A percentile compares a stretch with the other conserved stretches of the same genome.
Conservation (phyloP, 2,329 filamentous ascomycete genomes). For the Fusarium newnesense region DNA sequence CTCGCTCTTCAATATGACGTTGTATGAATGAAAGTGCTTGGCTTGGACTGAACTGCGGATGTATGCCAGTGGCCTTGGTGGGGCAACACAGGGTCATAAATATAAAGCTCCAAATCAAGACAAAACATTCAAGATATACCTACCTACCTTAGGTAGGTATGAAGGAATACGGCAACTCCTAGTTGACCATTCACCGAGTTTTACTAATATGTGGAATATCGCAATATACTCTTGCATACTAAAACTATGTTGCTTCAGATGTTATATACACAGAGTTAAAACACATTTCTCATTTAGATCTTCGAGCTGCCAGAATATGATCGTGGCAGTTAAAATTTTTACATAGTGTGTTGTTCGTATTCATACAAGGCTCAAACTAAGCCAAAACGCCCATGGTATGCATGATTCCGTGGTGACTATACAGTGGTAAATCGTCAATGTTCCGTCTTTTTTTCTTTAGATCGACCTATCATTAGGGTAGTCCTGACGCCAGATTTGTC, state of each 20-base stretch:
- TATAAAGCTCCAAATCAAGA: conserved; percentile 11
- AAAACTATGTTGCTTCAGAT: not conserved
- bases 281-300: not conserved
- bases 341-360: conserved; percentile 34
- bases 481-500: conserved; percentile 56
- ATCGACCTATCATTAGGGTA: conserved; percentile 50
- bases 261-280: not conserved
- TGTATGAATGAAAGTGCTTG: conserved; percentile 39
- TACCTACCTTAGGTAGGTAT: not conserved
- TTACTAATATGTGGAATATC: not conserved
- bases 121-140: not conserved
- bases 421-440: conserved; percentile 41
- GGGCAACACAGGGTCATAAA: conserved; percentile 31
- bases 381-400: conserved; percentile 50
- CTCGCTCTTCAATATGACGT: conserved; percentile 35
- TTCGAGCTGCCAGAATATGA: not conserved
- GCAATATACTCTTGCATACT: not conserved
- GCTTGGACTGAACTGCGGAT: conserved; percentile 22
- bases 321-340: not conserved
- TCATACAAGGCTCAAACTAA: conserved; percentile 46
- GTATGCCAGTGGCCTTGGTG: conserved; percentile 28
- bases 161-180: not conserved
- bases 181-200: not conserved
- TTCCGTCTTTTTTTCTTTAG: conserved; percentile 34
- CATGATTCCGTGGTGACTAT: conserved; percentile 46